Evolutionary conservation across 139 green algal genomes (phyloP), one percentile per base, ranked within the genome.

Genomic region (Micractinium conductrix): DNA sequence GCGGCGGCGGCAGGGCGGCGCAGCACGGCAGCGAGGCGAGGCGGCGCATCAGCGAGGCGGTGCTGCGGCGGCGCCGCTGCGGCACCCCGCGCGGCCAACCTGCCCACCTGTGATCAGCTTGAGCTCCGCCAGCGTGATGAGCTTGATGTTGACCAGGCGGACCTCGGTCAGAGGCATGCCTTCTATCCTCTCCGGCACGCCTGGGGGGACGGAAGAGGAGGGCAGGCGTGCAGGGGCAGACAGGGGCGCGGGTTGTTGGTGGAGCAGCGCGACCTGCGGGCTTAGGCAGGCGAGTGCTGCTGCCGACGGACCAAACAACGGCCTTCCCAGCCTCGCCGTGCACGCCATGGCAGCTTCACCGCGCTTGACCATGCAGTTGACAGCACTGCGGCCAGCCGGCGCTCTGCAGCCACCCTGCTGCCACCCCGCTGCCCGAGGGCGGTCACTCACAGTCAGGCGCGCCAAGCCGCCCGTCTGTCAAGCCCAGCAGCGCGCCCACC

Each of bases 121-220:
- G 48, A 94, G 72, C 84, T 94, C 91, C 19, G 81, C 42, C 38
- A 94, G 87, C 26, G 85, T 87, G 48, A 94, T 86, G 72, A 94
- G 91, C 83, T 94, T 94, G 83, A 94, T 92, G 86, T 91, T 94
- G n/a, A 94, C 87, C 19, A 94, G 78, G 22, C 79, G 58, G 42
- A 94, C 91, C 30, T 94, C 91, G 1, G 91, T 93, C 19, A 94
- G 78, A 33, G 91, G 91, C 86, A 91, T 93, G 72, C 80, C 84
- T 0, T 87, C 83, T 55, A 94, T 88, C 16, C 65, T 78, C 28
- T 92, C 82, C 0, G 90, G 89, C 35, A 93, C 65, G n/a, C 42
- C 87, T 91, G 86, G 62, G 30, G 45, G 45, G 37, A 21, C 12
- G 79, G 30, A 9, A 26, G 30, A 37, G 45, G 37, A 21, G 26